Conservation (phyloP, 1,284 basidiomycete species). For the Boletellus sp. region DNA sequence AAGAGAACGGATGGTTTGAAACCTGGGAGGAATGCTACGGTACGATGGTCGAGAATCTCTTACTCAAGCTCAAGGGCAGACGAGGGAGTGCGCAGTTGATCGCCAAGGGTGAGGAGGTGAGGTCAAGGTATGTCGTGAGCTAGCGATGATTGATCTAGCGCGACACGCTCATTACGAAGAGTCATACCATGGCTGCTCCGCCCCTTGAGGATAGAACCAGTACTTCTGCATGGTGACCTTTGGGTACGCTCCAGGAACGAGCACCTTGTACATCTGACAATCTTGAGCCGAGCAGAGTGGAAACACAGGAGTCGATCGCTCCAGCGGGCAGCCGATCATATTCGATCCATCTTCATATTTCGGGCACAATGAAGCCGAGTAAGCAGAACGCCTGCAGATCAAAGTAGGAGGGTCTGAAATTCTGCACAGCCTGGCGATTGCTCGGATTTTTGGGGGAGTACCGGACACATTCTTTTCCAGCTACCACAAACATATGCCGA, state of each 20-base stretch:
- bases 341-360: conserved; percentile 83
- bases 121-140: conserved; percentile 49
- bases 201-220: conserved; percentile 61
- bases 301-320: conserved; percentile 60
- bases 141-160: not conserved
- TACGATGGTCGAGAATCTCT: conserved; percentile 63
- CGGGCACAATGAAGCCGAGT: conserved; percentile 88
- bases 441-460: conserved; percentile 83
- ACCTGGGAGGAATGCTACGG: conserved; percentile 74
- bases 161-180: conserved; percentile 39
- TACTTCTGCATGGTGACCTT: conserved; percentile 82
- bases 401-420: conserved; percentile 1
- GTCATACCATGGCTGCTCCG: conserved; percentile 74
- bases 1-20: conserved; percentile 72
- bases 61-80: conserved; percentile 49
- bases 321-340: conserved; percentile 61
- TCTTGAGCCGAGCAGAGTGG: conserved; percentile 52
- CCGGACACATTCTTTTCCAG: conserved; percentile 64
- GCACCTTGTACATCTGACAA: not conserved
- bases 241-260: conserved; percentile 51
- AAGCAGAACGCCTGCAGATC: conserved; percentile 28
- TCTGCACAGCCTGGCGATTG: conserved; percentile 65
- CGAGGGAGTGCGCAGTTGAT: conserved; percentile 48
- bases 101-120: conserved; percentile 52
- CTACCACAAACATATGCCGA: conserved; percentile 70